A percentile compares a stretch with the other conserved stretches of the same genome.
These are phyloP conservation scores for Nakazawaea ishiwadae DNA, from an alignment of 805 yeast genomes.

Conservation along the genomic window DNA sequence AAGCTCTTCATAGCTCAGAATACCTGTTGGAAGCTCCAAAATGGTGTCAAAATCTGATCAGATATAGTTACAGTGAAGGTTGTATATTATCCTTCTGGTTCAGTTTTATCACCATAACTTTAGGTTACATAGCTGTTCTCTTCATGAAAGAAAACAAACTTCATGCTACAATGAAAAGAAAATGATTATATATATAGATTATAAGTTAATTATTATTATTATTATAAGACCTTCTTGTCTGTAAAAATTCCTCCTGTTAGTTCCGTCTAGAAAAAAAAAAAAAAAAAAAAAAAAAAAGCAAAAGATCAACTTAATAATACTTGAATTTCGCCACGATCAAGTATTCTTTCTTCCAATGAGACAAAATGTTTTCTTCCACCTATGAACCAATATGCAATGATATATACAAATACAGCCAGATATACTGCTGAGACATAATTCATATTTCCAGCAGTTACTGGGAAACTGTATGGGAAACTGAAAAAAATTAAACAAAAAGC, in stretches of 20 bases:
- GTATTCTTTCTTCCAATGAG: constrained; percentile 1
- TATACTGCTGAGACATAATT: constrained; percentile 35
- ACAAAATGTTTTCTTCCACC: constrained; percentile 3
- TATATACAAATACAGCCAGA: constrained; percentile 22
- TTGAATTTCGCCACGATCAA: neutral
- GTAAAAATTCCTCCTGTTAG: no score
- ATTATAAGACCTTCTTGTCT: no score
- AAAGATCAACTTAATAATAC: neutral
- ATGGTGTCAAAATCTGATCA: constrained; percentile 12
- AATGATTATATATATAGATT: no score
- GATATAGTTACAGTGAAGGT: constrained; percentile 12
- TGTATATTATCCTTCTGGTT: constrained; percentile 11
- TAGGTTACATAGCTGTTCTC: constrained; percentile 7
- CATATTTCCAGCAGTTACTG: constrained; percentile 36
- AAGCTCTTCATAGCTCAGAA: constrained; percentile 10
- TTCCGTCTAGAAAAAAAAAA: no score
- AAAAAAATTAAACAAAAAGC: constrained; percentile 31
- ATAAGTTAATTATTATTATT: no score
- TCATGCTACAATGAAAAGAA: constrained; percentile 11
- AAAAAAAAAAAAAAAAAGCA: no score
- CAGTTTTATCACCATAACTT: constrained; percentile 9
- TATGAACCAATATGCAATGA: constrained; percentile 26
- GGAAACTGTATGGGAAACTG: constrained; percentile 35
- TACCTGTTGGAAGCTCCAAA: constrained; percentile 9
- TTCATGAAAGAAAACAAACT: constrained; percentile 14